Evolutionary conservation across 805 yeast genomes (phyloP), one percentile per base, ranked within the genome.

Genomic region (Candida tallmaniae): DNA sequence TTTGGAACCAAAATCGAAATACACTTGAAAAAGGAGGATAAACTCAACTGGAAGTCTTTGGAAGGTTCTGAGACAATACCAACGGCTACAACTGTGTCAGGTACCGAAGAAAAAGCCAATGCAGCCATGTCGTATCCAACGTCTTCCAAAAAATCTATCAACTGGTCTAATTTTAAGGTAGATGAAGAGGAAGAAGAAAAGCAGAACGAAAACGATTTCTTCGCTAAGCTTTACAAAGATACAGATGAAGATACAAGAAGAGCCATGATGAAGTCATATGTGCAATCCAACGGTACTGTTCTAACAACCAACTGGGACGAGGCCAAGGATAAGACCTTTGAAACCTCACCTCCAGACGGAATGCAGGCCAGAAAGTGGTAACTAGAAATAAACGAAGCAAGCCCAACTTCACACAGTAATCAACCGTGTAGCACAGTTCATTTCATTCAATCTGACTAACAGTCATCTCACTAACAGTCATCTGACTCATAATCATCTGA

Each of bases 241-340:
- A 90, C 95, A 0, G 95, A 88, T 52, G 93, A 83, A 6, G 96
- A 93, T 49, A 81, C 95, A 1, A 68, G 68, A 46, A 69, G 94
- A 33, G 99, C 99, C 2, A 93, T 93, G 97, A 83, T 86, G 95
- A 93, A 93, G 62, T 85, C 96, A 34, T 93, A 75, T 50, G 69
- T 77, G n/a, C 96, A 93, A 59, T 84, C 95, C 47, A 83, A 84
- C 48, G 99, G 99, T 14, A 93, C 98, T 0, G 77, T 95, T 2
- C 65, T 93, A 39, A 85, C 95, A 29, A 93, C 98, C 4, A 84
- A 86, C 52, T 93, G 99, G 99, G 73, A 63, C 8, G 95, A 87
- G 40, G 97, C 94, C 2, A 67, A 75, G 24, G 67, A 73, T 36
- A 77, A 76, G 39, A 68, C 56, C 14, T 83, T 82, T 28, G 83